Base-by-base conservation (phyloP, 148 eudicot species). In the Cornus controversa region DNA sequence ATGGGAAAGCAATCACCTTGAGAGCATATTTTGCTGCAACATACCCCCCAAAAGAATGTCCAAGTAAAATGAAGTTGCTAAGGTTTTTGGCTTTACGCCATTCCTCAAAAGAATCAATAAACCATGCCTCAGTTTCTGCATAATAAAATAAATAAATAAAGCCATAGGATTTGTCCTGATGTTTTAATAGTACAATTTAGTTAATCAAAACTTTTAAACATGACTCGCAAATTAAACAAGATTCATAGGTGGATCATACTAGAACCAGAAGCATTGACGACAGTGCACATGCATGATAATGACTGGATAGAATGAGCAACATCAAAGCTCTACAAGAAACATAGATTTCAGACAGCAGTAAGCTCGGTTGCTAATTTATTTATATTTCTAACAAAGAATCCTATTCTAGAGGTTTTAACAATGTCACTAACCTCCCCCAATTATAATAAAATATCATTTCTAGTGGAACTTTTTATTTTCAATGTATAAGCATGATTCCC, bases 121-220 rank as follows among this genome's bases (percentile, higher is more conserved):
- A 95, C 99, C 97, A 95, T 31, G 88, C 97, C 87, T 96, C 99
- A 67, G 99, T 96, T 84, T 96, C 99, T 96, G 89, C 80, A 89
- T 75, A 36, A 66, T 13, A 58, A 62, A 58, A 67, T 26, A 68
- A 68, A 20, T 45, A 58, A 37, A 68, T 16, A 68, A 34, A 18
- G 14, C 2, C 20, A 29, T 18, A 45, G 65, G 67, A 34, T 26
- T 74, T 15, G 62, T 10, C 10, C 57, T 15, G 14, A 40, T 34
- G 36, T 23, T 40, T 60, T n/a, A 73, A 31, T 28, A 40, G 73
- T 15, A 45, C 10, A 70, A 60, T 50, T 50, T 60, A 60, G 24
- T 60, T 14, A 60, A 60, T 60, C 24, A 60, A n/a, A 25, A 1
- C 1, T 60, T 20, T 22, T 6, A n/a, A 69, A 69, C 53, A 8